Percentiles rank a stretch among this genome's conserved stretches.
phyloP scores from a whole-genome alignment of 768 basidiomycete species.

The Mycena maculata region DNA sequence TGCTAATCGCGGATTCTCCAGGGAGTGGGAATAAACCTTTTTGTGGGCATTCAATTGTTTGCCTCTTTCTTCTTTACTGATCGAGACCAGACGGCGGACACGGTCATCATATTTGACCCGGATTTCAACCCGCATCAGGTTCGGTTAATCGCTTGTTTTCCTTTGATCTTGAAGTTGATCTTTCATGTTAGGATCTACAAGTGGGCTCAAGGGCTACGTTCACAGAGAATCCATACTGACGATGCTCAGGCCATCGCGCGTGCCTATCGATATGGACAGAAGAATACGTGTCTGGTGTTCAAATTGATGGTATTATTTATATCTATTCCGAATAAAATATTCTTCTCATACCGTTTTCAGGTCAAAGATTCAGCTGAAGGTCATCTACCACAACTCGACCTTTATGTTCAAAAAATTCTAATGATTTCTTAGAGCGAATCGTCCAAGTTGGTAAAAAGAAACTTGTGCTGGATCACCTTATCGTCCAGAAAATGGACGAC shows the following conservation, averaged over 20 bases:
- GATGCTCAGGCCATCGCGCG: constrained; percentile 93
- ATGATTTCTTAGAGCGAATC: constrained; percentile 76
- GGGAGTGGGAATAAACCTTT: constrained; percentile 93
- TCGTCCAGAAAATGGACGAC: constrained; percentile 96
- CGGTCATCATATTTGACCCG: constrained; percentile 78
- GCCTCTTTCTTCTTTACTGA: background rate
- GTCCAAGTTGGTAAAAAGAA: constrained; percentile 96
- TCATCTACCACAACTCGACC: constrained; percentile 37
- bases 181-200: constrained; percentile 77
- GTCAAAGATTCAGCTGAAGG: constrained; percentile 93
- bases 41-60: constrained; percentile 20
- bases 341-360: constrained; percentile 1
- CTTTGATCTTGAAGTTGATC: background rate
- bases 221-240: background rate
- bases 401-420: background rate
- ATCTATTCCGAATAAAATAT: background rate
- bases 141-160: constrained; percentile 34
- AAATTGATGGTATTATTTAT: constrained; percentile 76
- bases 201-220: constrained; percentile 53
- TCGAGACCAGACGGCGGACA: constrained; percentile 76
- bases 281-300: constrained; percentile 94
- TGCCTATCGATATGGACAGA: constrained; percentile 94
- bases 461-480: constrained; percentile 91
- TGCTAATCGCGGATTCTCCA: constrained; percentile 32
- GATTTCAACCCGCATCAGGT: constrained; percentile 92